Conservation (phyloP, 495 filamentous ascomycete species). For the Bacidia gigantensis region DNA sequence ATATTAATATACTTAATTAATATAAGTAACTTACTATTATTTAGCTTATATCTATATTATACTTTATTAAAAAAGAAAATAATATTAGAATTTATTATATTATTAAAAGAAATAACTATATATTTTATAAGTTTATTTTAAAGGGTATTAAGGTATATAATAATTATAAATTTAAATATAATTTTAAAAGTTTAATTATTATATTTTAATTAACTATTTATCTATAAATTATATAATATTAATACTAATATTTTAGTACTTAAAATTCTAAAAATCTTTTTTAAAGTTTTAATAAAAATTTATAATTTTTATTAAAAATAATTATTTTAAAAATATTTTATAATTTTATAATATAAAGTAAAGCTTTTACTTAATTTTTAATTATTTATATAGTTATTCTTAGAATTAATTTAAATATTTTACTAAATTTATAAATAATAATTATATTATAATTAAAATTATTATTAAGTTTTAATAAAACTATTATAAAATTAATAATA, state of each 20-base stretch:
- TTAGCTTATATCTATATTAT: not conserved
- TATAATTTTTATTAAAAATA: not conserved
- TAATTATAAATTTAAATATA: not conserved
- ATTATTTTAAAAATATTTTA: constrained; percentile 2
- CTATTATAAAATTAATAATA: constrained; percentile 3
- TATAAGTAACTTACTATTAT: not conserved
- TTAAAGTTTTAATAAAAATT: constrained; percentile 1
- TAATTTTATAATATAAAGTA: not conserved
- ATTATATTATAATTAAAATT: not conserved
- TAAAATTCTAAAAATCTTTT: not conserved
- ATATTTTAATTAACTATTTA: not conserved
- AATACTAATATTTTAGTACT: not conserved
- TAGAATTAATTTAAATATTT: not conserved
- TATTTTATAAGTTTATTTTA: not conserved
- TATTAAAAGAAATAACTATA: not conserved
- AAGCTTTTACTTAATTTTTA: not conserved
- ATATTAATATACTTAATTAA: not conserved
- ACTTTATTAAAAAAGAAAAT: not conserved
- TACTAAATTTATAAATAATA: constrained; percentile 1
- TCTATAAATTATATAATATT: constrained; percentile 2
- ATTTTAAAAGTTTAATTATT: constrained; percentile 3
- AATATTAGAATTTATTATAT: not conserved
- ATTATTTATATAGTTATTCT: not conserved
- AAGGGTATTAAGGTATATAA: not conserved
- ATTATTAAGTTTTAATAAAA: not conserved